Conservation (phyloP, 805 yeast species). For the Saccharomycopsis vini region DNA sequence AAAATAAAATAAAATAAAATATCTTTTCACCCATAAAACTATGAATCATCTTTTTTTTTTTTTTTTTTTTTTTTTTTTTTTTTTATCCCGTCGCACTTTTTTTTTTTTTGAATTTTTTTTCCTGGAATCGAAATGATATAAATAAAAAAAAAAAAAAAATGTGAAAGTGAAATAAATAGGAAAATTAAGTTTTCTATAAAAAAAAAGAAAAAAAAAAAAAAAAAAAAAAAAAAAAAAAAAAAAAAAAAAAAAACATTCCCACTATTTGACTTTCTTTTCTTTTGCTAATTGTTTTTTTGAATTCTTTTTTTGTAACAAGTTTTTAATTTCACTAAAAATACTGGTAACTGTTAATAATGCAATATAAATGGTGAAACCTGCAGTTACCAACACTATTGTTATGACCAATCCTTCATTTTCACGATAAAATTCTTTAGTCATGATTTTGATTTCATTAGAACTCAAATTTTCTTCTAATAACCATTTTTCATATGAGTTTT, state of each 20-base stretch:
- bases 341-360: neutral
- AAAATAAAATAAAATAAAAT: no score
- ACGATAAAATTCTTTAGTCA: conserved; percentile 37
- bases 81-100: neutral
- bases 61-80: neutral
- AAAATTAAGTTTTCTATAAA: neutral
- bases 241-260: neutral
- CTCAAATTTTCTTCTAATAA: conserved; percentile 44
- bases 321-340: neutral
- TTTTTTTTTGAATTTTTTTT: no score
- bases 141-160: no score
- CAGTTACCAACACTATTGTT: conserved; percentile 25
- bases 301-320: neutral
- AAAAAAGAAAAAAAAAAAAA: no score
- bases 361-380: conserved; percentile 5
- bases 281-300: neutral
- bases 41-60: neutral
- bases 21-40: neutral
- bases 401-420: conserved; percentile 42
- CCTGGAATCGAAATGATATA: no score
- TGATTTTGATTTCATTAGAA: conserved; percentile 27
- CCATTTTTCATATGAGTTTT: conserved; percentile 32
- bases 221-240: no score
- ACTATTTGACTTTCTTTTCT: conserved; percentile 6
- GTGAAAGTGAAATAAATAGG: no score